A percentile compares a stretch with the other conserved stretches of the same genome.
These are phyloP conservation scores for Diddensiella transvaalensis DNA, from an alignment of 805 yeast genomes.

Conservation along the genomic window DNA sequence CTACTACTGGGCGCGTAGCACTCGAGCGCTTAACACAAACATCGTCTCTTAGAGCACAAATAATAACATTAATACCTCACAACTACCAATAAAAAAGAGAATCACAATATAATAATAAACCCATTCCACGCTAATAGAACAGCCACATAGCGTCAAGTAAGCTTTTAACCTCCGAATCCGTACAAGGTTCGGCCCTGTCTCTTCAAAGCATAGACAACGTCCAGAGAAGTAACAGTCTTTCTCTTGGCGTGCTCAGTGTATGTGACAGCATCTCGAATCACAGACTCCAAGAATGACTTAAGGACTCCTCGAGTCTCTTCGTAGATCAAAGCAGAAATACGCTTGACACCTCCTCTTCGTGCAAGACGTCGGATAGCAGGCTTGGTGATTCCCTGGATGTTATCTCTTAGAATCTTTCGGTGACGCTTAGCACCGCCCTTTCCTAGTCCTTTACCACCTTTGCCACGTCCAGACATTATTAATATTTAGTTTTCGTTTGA, in stretches of 20 bases:
- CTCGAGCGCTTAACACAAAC: too few species aligned
- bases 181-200: constrained; percentile 99
- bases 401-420: constrained; percentile 98
- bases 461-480: constrained; percentile 63
- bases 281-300: constrained; percentile 92
- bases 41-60: too few species aligned
- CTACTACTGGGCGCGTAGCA: too few species aligned
- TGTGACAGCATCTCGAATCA: constrained; percentile 98
- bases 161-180: constrained; percentile 99
- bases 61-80: too few species aligned
- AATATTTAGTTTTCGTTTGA: not conserved
- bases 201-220: constrained; percentile 98
- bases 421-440: constrained; percentile 99
- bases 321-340: constrained; percentile 97
- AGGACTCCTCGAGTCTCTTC: constrained; percentile 98
- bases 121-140: too few species aligned
- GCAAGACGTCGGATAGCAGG: constrained; percentile 99
- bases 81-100: too few species aligned
- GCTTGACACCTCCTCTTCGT: constrained; percentile 99
- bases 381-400: constrained; percentile 99
- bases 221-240: constrained; percentile 98
- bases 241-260: constrained; percentile 99
- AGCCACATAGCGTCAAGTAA: too few species aligned
- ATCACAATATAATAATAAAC: too few species aligned
- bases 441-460: constrained; percentile 99